Evolutionary conservation across 768 basidiomycete genomes (phyloP), one percentile per base, ranked within the genome.

Genomic region (Collybiopsis confluens): DNA sequence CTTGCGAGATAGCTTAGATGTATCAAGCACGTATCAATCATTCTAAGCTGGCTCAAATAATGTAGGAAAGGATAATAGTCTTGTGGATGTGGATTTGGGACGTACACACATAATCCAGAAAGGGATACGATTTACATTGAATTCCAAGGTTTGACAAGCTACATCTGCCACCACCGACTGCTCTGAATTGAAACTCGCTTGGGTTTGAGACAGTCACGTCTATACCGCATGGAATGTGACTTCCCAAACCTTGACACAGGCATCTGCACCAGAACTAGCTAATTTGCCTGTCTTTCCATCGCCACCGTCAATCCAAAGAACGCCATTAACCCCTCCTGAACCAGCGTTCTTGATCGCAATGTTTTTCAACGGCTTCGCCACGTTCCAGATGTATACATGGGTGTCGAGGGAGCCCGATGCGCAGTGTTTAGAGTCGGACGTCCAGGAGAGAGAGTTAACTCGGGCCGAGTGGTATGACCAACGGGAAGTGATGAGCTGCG

Each of bases 321-420:
- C 92, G 18, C 79, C 78, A 56, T 85, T 86, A 2, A 92, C 87
- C 8, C 95, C 94, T 11, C 92, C 90, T 4, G 91, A 83, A 35
- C 84, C 84, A 1, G 90, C 92, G 56, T 93, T 93, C 75, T 85
- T 87, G 65, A 98, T 85, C 24, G 85, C 78, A 33, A 93, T 82
- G 59, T 88, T 90, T 68, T 79, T 84, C 66, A 82, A 70, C 8
- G 86, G 84, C 62, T 82, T 79, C 41, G 71, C 72, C 27, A 92
- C 82, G 58, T 86, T 85, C 84, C 90, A 98, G 23, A 98, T 71
- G 63, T 93, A 97, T 4, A 96, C 82, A 59, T 92, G 82, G 27
- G 94, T 95, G 66, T 98, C 96, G n/a, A 96, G 77, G 18, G 92
- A 91, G 10, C 88, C 93, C 3, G 92, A 93, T 10, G 85, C 94